A percentile compares a stretch with the other conserved stretches of the same genome.
phyloP scores from a whole-genome alignment of 2,329 filamentous ascomycete genomes.

The Cercospora janseana region DNA sequence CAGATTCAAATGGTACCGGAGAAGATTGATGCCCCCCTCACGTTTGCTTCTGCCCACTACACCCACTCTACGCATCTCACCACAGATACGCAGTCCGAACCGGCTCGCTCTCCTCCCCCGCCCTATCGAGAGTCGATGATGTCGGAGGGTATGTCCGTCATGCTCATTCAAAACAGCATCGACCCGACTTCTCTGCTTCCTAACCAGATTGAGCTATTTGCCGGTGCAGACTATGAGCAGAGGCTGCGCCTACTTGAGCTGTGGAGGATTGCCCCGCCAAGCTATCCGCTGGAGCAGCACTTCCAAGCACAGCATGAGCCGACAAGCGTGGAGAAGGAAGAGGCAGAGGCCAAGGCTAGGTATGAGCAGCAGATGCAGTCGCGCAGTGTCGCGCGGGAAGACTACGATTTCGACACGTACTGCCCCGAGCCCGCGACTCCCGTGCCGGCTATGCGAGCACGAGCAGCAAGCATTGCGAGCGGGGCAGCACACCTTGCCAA shows the following conservation, averaged over 20 bases:
- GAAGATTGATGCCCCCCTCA: slow-evolving; percentile 50
- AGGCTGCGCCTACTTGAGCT: slow-evolving; percentile 74
- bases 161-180: slow-evolving; percentile 64
- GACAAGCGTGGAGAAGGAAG: slow-evolving; percentile 56
- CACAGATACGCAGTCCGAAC: slow-evolving; percentile 41
- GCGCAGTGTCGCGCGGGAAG: slow-evolving; percentile 17
- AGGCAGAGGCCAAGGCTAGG: slow-evolving; percentile 56
- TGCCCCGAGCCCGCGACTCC: slow-evolving; percentile 30
- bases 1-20: slow-evolving; percentile 22
- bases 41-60: slow-evolving; percentile 81
- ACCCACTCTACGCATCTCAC: slow-evolving; percentile 71
- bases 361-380: slow-evolving; percentile 46
- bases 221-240: slow-evolving; percentile 69
- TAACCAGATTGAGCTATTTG: slow-evolving; percentile 76
- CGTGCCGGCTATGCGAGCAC: slow-evolving; percentile 33
- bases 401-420: slow-evolving; percentile 32
- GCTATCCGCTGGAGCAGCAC: slow-evolving; percentile 45
- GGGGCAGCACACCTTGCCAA: slow-evolving; percentile 16
- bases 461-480: slow-evolving; percentile 32
- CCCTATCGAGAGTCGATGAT: slow-evolving; percentile 33
- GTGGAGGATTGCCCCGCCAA: slow-evolving; percentile 77
- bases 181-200: slow-evolving; percentile 67
- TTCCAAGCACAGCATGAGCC: slow-evolving; percentile 57
- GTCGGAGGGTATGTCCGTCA: slow-evolving; percentile 41
- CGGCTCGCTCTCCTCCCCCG: slow-evolving; percentile 35